Conservation (phyloP, 192 early-diverging fungal species). For the Lobosporangium transversale region DNA sequence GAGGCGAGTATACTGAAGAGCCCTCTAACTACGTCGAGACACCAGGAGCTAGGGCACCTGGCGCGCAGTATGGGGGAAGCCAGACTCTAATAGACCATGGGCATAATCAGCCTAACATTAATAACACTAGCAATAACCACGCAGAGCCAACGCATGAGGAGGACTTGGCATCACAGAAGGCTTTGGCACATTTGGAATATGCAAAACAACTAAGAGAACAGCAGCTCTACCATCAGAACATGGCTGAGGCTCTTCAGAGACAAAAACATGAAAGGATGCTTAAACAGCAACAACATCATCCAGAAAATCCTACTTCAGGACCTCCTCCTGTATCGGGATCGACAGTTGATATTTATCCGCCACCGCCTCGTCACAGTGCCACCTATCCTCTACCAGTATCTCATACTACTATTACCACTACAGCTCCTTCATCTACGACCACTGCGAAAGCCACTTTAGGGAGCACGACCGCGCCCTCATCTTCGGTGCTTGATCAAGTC, state of each 20-base stretch:
- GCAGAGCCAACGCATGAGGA: constrained; percentile 38
- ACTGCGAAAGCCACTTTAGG: neutral
- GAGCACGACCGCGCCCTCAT: too few relatives aligned
- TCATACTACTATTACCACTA: too few relatives aligned
- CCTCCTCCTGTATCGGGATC: constrained; percentile 24
- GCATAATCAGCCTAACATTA: constrained; percentile 19
- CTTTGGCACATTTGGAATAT: constrained; percentile 41
- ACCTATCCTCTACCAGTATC: constrained; percentile 13
- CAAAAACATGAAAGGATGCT: constrained; percentile 23
- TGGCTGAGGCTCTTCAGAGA: constrained; percentile 40
- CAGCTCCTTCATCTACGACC: constrained; percentile 7
- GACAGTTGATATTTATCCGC: constrained; percentile 28
- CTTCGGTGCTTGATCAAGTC: neutral
- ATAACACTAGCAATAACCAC: constrained; percentile 19
- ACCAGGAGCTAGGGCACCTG: neutral
- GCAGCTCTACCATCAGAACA: constrained; percentile 46
- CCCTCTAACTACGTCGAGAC: constrained; percentile 9
- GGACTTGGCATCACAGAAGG: constrained; percentile 39
- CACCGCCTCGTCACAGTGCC: constrained; percentile 10
- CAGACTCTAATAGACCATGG: too few relatives aligned
- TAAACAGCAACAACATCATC: constrained; percentile 8
- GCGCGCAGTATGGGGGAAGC: too few relatives aligned
- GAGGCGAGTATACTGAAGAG: constrained; percentile 16
- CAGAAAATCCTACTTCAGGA: neutral
- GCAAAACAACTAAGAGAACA: constrained; percentile 45